Evolutionary conservation across 768 basidiomycete species (phyloP), one percentile per base, ranked within the genome.

Genomic region (Amanita brunnescens): DNA sequence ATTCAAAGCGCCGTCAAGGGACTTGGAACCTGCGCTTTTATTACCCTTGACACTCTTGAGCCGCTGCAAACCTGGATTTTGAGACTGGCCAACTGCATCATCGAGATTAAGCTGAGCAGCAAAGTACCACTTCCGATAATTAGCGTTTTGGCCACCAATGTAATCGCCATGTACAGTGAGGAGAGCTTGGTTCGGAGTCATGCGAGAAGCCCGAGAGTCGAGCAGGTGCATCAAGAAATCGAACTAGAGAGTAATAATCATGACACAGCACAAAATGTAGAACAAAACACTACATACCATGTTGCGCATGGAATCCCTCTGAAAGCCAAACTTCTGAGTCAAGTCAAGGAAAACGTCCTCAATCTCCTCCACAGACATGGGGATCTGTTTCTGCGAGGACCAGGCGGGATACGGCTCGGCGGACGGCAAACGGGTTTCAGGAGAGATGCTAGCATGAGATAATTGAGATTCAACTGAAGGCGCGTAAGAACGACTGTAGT

Each of bases 101-200:
- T 99, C 96, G 52, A 99, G 86, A 66, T 98, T 95, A 66, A 99
- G 87, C 65, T 99, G 96, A 10, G 95, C 93, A 33, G 96, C 96
- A 66, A 98, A 99, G 66, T 99, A 99, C 96, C 96, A 98, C 69
- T 98, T 97, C 66, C 96, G 88, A 68, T 98, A 98, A 73, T 98
- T 98, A 59, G 96, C 96, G 63, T 98, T 89, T 62, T 92, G 90
- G 41, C 96, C 96, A 51, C 96, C 96, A 54, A 99, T 97, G 69
- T 98, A 99, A 68, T 99, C 95, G 48, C 95, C 95, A 64, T 99
- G 96, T 20, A 99, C 78, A 33, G 96, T 98, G 55, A 96, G 77
- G 41, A 99, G 79, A 2, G 96, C 96, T 62, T 97, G 94, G 64
- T 88, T 88, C 9, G 96, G 93, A 6, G 89, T 81, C 95, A 98